These are phyloP conservation scores for Rhizopogon vesiculosus DNA, from an alignment of 768 basidiomycete species.

Conservation along the genomic window DNA sequence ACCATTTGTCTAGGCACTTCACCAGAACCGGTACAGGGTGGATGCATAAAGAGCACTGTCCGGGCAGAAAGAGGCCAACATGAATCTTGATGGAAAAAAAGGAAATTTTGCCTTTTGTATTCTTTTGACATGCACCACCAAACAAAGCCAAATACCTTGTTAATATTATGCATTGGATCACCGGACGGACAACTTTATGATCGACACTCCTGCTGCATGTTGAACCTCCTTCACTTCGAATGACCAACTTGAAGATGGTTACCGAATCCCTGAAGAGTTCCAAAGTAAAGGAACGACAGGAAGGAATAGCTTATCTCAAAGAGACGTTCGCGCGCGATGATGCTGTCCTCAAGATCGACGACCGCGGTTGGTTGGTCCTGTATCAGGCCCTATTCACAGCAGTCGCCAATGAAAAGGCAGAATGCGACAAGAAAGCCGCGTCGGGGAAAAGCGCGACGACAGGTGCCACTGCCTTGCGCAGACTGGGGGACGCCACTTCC, in stretches of 20 bases:
- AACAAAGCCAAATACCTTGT: conserved; percentile 23
- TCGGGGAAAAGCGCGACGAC: conserved; percentile 35
- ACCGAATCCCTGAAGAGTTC: conserved; percentile 51
- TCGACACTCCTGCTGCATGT: neutral
- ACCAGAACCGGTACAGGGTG: conserved; percentile 80
- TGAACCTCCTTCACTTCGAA: conserved; percentile 10
- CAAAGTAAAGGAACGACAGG: conserved; percentile 67
- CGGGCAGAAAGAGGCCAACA: conserved; percentile 72
- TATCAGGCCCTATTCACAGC: conserved; percentile 70
- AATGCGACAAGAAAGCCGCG: conserved; percentile 36
- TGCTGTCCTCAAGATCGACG: conserved; percentile 34
- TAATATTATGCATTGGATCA: conserved; percentile 12
- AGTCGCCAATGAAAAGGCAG: conserved; percentile 58
- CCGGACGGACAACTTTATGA: neutral
- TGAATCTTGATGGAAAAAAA: conserved; percentile 1
- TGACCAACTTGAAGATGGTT: conserved; percentile 42
- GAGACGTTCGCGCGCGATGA: conserved; percentile 45
- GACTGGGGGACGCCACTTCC: conserved; percentile 63
- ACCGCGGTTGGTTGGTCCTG: conserved; percentile 54
- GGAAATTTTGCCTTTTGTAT: conserved; percentile 18
- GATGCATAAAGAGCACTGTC: conserved; percentile 51
- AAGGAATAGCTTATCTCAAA: conserved; percentile 52
- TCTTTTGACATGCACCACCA: conserved; percentile 6
- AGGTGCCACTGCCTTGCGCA: conserved; percentile 45
- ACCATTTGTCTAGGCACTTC: conserved; percentile 59